Percentiles rank a stretch among this genome's conserved stretches.
These are phyloP conservation scores for Fusarium tricinctum DNA, from an alignment of 2,329 filamentous ascomycete species.

Conservation along the genomic window DNA sequence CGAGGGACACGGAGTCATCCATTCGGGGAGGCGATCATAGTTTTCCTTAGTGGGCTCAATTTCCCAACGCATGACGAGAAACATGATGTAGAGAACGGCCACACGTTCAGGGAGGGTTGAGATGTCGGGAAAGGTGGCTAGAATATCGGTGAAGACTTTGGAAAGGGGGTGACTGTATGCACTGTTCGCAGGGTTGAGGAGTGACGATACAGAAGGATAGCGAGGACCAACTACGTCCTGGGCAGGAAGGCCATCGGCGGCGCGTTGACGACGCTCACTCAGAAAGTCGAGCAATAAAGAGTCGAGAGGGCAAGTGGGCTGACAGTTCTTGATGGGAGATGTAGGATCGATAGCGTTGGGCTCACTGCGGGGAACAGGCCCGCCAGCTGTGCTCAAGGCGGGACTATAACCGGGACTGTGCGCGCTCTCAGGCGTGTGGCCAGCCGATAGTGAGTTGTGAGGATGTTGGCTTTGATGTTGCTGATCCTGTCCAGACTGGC, in stretches of 20 bases:
- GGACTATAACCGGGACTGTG: constrained; percentile 45
- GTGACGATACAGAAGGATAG: constrained; percentile 83
- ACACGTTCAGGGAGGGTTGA: constrained; percentile 84
- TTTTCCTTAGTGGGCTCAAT: constrained; percentile 84
- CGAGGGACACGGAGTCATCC: constrained; percentile 74
- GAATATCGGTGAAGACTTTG: constrained; percentile 86
- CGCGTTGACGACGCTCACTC: constrained; percentile 74
- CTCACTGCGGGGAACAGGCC: constrained; percentile 40
- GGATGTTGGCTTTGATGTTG: constrained; percentile 33
- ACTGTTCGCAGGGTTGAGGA: constrained; percentile 78
- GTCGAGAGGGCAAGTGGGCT: constrained; percentile 83
- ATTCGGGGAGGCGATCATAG: constrained; percentile 81
- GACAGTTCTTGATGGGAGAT: constrained; percentile 68
- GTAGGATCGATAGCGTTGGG: constrained; percentile 44
- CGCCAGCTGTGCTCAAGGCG: constrained; percentile 35
- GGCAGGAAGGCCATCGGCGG: constrained; percentile 73
- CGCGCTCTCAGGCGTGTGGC: constrained; percentile 42
- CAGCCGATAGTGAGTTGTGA: constrained; percentile 35
- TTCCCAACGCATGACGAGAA: constrained; percentile 87
- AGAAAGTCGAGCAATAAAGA: constrained; percentile 85
- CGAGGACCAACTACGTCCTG: constrained; percentile 79
- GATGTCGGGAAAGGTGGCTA: constrained; percentile 86
- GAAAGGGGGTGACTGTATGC: constrained; percentile 81
- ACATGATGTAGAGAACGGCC: constrained; percentile 87
- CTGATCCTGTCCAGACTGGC: constrained; percentile 36